phyloP scores from a whole-genome alignment of 2,329 filamentous ascomycete species.

The Thermothelomyces thermophilus region DNA sequence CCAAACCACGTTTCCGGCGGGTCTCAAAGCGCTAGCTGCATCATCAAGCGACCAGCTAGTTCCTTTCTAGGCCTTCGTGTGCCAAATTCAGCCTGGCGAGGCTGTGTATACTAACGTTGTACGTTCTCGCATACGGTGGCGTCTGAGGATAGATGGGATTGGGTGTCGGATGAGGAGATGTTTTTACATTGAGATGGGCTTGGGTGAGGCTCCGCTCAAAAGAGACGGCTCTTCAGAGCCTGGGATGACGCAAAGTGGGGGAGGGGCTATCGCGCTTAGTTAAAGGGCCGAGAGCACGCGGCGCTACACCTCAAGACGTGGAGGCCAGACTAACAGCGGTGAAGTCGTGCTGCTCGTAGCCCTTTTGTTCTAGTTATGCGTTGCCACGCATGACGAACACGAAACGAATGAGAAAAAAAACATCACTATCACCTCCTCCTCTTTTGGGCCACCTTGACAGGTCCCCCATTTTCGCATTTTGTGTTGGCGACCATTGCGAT shows the following conservation, averaged over 20 bases:
- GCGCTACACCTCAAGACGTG: background rate
- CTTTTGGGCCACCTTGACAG: no score
- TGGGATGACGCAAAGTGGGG: background rate
- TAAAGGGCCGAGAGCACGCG: background rate
- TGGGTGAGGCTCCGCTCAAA: no score
- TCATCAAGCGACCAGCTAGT: background rate
- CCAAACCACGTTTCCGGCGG: conserved; percentile 5
- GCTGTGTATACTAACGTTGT: conserved; percentile 22
- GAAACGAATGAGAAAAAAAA: no score
- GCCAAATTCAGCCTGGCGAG: conserved; percentile 11
- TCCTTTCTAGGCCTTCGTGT: background rate
- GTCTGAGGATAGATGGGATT: background rate
- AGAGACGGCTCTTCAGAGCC: no score
- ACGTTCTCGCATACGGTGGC: conserved; percentile 6
- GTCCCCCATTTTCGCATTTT: no score
- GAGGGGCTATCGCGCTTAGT: background rate
- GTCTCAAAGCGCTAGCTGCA: background rate
- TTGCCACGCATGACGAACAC: no score
- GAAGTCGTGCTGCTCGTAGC: no score
- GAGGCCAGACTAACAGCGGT: no score
- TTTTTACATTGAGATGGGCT: no score
- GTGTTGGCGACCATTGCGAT: background rate
- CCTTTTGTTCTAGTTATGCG: no score
- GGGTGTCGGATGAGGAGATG: background rate
- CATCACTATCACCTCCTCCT: no score